These are phyloP conservation scores for Wickerhamiella shivajii DNA, from an alignment of 805 yeast genomes.

Conservation along the genomic window DNA sequence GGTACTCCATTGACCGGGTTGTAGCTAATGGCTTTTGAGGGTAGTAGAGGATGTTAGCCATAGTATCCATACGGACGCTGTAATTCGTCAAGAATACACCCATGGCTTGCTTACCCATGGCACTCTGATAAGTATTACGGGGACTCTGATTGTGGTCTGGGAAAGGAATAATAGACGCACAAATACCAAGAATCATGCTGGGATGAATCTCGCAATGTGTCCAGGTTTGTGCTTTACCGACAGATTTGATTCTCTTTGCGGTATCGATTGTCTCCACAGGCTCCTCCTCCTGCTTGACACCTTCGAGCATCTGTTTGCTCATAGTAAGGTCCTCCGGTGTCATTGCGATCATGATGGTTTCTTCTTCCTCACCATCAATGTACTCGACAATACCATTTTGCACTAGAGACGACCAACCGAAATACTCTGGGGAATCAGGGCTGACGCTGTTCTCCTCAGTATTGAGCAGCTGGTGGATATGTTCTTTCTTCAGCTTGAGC, in stretches of 20 bases:
- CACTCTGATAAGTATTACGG: constrained; percentile 97
- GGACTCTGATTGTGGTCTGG: constrained; percentile 99
- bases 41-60: constrained; percentile 94
- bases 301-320: constrained; percentile 30
- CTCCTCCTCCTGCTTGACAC: constrained; percentile 23
- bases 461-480: constrained; percentile 55
- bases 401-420: constrained; percentile 75
- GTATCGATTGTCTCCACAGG: constrained; percentile 43
- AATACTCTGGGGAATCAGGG: constrained; percentile 37
- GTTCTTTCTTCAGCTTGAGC: constrained; percentile 70
- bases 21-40: constrained; percentile 98
- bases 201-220: constrained; percentile 99
- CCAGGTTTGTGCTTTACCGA: constrained; percentile 57
- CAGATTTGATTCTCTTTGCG: constrained; percentile 64
- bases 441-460: constrained; percentile 33
- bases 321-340: constrained; percentile 90
- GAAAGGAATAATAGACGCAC: constrained; percentile 97
- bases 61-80: constrained; percentile 95
- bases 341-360: constrained; percentile 97
- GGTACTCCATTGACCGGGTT: constrained; percentile 92
- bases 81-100: constrained; percentile 95
- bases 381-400: constrained; percentile 85
- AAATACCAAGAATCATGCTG: constrained; percentile 95
- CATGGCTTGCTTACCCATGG: constrained; percentile 99
- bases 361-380: constrained; percentile 98